Evolutionary conservation across 345 rosid species (phyloP).

Genomic region (Camelina laxa): DNA sequence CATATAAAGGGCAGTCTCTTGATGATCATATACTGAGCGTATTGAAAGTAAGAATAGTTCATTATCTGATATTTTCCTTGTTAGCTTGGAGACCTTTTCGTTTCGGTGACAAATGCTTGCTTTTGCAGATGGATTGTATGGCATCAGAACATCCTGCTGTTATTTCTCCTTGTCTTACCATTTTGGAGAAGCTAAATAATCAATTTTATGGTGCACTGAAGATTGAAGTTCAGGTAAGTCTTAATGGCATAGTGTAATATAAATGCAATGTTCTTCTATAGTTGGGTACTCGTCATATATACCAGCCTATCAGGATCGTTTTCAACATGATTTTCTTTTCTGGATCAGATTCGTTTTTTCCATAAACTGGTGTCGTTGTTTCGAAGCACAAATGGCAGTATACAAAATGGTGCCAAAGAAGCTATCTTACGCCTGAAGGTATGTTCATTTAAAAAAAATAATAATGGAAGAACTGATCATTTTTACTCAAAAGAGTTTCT

Average conservation of each 20-base stretch:
- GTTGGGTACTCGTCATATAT: conserved; percentile 1
- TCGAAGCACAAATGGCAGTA: conserved; percentile 56
- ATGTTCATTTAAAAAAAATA: conserved; percentile 21
- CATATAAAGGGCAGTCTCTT: conserved; percentile 44
- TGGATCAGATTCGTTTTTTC: conserved; percentile 70
- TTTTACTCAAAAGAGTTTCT: conserved; percentile 19
- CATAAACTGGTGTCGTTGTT: conserved; percentile 61
- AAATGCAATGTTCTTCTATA: conserved; percentile 7
- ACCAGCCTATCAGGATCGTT: not conserved
- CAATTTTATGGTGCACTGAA: conserved; percentile 54
- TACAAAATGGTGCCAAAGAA: conserved; percentile 75
- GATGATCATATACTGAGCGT: conserved; percentile 62
- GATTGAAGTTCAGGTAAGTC: conserved; percentile 71
- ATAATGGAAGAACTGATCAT: not conserved
- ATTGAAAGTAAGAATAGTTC: conserved; percentile 63
- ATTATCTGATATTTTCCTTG: conserved; percentile 6
- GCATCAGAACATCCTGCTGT: conserved; percentile 61
- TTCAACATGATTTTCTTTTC: conserved; percentile 26
- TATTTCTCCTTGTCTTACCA: conserved; percentile 63
- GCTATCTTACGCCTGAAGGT: conserved; percentile 82
- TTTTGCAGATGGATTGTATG: conserved; percentile 62
- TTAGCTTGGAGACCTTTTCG: conserved; percentile 17
- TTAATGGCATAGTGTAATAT: conserved; percentile 23
- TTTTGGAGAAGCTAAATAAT: conserved; percentile 65
- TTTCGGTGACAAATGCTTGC: conserved; percentile 35